phyloP scores from a whole-genome alignment of 2,329 filamentous ascomycete genomes.

The Camillea tinctor region DNA sequence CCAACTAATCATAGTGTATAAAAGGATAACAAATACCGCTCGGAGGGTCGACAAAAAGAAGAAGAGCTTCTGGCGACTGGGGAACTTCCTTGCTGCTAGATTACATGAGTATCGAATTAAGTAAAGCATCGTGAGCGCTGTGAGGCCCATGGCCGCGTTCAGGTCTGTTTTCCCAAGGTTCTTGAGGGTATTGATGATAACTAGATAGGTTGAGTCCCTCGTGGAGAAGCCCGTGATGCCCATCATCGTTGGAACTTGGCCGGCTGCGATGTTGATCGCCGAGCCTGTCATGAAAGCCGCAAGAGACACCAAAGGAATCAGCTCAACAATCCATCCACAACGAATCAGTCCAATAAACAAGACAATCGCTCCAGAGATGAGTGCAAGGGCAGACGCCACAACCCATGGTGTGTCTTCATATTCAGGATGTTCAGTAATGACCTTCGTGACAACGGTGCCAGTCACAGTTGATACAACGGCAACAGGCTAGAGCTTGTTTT shows the following conservation, averaged over 20 bases:
- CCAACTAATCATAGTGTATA: constrained; percentile 91
- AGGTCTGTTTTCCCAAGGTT: constrained; percentile 63
- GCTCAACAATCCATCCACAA: constrained; percentile 85
- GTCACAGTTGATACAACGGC: constrained; percentile 93
- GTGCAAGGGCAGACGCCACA: constrained; percentile 74
- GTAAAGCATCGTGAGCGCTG: constrained; percentile 76
- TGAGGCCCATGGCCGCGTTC: constrained; percentile 89
- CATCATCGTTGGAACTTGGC: constrained; percentile 80
- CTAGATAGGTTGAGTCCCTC: constrained; percentile 73
- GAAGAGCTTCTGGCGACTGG: constrained; percentile 67
- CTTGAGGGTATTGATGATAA: constrained; percentile 81
- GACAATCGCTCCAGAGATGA: constrained; percentile 77
- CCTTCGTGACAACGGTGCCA: constrained; percentile 73
- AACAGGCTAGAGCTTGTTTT: constrained; percentile 61
- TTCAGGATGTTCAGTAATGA: constrained; percentile 55
- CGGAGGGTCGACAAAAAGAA: constrained; percentile 93
- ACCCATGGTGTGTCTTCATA: constrained; percentile 51
- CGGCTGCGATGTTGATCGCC: constrained; percentile 80
- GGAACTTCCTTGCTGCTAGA: constrained; percentile 65
- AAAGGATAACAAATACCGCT: constrained; percentile 84
- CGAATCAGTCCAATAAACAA: constrained; percentile 75
- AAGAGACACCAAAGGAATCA: constrained; percentile 87
- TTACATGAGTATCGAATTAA: constrained; percentile 67
- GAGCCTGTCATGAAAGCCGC: constrained; percentile 97
- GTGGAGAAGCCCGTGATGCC: constrained; percentile 75